Evolutionary conservation across 2,329 filamentous ascomycete species (phyloP), one percentile per base, ranked within the genome.

Genomic region (Nemania abortiva): DNA sequence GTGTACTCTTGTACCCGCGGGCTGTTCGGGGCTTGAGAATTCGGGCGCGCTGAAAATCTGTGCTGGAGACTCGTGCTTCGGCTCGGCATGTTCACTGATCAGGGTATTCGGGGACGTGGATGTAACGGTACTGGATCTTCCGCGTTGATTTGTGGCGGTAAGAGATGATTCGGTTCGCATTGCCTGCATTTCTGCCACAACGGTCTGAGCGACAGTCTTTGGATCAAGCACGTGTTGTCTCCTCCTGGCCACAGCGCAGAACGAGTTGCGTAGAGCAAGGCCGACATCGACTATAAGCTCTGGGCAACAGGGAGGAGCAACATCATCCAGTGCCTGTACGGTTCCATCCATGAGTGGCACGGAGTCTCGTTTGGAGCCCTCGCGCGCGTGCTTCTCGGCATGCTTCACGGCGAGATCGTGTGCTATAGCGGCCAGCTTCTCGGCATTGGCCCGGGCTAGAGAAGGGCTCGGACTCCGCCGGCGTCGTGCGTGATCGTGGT

Each of bases 161-260:
- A 70, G 70, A 9, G 63, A 72, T 7, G 72, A 70, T 68, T 76
- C 73, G 15, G 73, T 69, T 22, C 73, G 73, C 49, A 78, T 60
- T 6, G 70, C 69, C 50, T 73, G 74, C 74, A 79, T 77, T 62
- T 76, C 77, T 3, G 77, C 75, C 77, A 87, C 82, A 29, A 88
- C 82, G 22, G 81, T 81, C 65, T 85, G 81, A 6, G 84, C 74
- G 7, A 89, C 82, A 47, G 77, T 78, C 20, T 87, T 83, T 34
- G 82, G 77, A 20, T 80, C 77, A 22, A 89, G 75, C 2, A 79
- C 74, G 18, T 76, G 75, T 27, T 83, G 80, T 9, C 75, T 77
- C 58, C 78, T 80, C 70, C 86, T 81, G 5, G 82, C 78, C 2
- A 88, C 75, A 2, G 83, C 80, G 72, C 87, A 89, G 69, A 89